Conservation (phyloP, 2,329 filamentous ascomycete genomes). For the Ophiognomonia clavigignenti-juglandacearum region DNA sequence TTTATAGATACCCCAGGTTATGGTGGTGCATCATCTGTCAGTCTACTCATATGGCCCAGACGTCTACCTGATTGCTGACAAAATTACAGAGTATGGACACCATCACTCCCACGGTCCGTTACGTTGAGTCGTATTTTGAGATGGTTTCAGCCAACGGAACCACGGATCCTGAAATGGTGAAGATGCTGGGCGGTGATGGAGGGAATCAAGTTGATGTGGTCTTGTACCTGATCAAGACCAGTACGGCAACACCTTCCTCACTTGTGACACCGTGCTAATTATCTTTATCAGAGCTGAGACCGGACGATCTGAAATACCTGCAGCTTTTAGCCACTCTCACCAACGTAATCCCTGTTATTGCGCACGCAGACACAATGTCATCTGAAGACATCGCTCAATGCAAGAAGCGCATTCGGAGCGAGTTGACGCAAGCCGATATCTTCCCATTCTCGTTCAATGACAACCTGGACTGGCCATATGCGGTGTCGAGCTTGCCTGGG, state of each 20-base stretch:
- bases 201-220: constrained; percentile 81
- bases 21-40: constrained; percentile 46
- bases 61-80: constrained; percentile 7
- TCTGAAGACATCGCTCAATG: constrained; percentile 49
- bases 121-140: constrained; percentile 66
- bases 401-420: constrained; percentile 55
- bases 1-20: constrained; percentile 82
- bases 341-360: constrained; percentile 80
- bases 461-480: constrained; percentile 51
- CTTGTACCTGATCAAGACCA: constrained; percentile 72
- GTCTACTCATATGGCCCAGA: constrained; percentile 20
- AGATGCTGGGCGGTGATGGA: constrained; percentile 73
- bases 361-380: constrained; percentile 68
- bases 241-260: constrained; percentile 39
- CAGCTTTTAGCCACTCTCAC: constrained; percentile 65
- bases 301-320: constrained; percentile 67
- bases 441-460: constrained; percentile 60
- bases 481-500: constrained; percentile 69
- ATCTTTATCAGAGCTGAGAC: constrained; percentile 45
- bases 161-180: constrained; percentile 69
- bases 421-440: constrained; percentile 54
- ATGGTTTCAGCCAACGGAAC: constrained; percentile 61
- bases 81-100: constrained; percentile 44
- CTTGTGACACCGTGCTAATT: not conserved
- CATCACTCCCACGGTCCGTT: constrained; percentile 59